Conservation (phyloP, 2,329 filamentous ascomycete genomes). For the Colletotrichum sp. region DNA sequence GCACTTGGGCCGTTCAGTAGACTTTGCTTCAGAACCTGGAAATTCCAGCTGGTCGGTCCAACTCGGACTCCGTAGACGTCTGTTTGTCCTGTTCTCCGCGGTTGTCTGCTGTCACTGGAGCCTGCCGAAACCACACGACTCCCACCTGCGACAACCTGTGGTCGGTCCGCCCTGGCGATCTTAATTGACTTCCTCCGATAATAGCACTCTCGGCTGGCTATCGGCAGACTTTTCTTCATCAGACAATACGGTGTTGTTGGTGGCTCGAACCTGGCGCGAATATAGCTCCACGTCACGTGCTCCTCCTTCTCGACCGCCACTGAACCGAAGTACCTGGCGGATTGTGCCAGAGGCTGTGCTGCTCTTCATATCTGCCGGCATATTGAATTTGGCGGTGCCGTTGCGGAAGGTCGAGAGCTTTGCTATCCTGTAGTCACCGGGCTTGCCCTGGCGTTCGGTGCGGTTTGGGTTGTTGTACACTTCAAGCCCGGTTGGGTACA, state of each 20-base stretch:
- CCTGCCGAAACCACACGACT: not conserved
- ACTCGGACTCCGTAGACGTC: slow-evolving; percentile 8
- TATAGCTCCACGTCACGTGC: slow-evolving; percentile 52
- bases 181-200: not conserved
- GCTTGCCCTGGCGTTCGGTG: not conserved
- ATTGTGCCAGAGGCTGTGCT: slow-evolving; percentile 60
- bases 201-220: not conserved
- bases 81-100: not conserved
- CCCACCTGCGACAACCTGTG: not conserved
- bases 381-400: slow-evolving; percentile 62
- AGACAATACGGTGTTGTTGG: slow-evolving; percentile 56
- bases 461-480: slow-evolving; percentile 48
- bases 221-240: slow-evolving; percentile 49
- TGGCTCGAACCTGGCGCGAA: slow-evolving; percentile 57
- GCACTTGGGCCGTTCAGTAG: not conserved
- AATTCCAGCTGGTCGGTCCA: slow-evolving; percentile 1
- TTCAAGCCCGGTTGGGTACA: slow-evolving; percentile 65
- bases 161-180: not conserved
- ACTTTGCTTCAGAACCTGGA: not conserved
- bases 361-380: slow-evolving; percentile 46
- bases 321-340: slow-evolving; percentile 61
- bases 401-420: slow-evolving; percentile 57
- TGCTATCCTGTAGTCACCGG: slow-evolving; percentile 24
- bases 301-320: slow-evolving; percentile 39
- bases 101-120: not conserved